Evolutionary conservation across 2,329 filamentous ascomycete genomes (phyloP).

Genomic region (Tolypocladium tropicale): DNA sequence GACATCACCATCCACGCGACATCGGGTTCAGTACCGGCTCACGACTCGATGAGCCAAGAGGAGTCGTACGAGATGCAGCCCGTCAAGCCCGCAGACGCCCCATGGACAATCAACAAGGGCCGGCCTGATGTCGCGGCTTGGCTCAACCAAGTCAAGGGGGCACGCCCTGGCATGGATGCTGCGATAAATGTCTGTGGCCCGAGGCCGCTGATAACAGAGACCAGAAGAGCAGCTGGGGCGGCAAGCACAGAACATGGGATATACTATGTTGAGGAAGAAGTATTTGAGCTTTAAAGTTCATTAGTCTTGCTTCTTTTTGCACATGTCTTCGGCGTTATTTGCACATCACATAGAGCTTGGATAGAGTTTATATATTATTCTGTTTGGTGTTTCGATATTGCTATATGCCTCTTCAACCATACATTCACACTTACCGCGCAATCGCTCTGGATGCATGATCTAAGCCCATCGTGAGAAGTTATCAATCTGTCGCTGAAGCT

Average conservation of each 20-base stretch:
- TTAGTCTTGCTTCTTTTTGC: too few species aligned
- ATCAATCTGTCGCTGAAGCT: too few species aligned
- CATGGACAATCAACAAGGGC: background rate
- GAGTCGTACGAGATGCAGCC: background rate
- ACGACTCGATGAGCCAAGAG: background rate
- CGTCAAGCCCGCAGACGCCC: background rate
- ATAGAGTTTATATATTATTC: too few species aligned
- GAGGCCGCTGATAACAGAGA: background rate
- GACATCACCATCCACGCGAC: background rate
- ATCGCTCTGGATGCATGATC: too few species aligned
- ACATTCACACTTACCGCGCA: too few species aligned
- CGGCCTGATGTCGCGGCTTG: background rate
- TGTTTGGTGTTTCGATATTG: too few species aligned
- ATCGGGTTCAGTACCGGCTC: background rate
- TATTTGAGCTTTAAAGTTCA: background rate
- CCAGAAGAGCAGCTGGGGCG: background rate
- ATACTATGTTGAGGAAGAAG: background rate
- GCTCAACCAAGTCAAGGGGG: background rate
- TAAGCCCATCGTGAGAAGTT: too few species aligned
- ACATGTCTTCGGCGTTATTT: too few species aligned
- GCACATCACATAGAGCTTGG: too few species aligned
- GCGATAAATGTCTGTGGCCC: slow-evolving; percentile 2
- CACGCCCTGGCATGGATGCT: background rate
- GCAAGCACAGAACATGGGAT: background rate
- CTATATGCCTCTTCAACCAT: too few species aligned